Evolutionary conservation across 306 rosid genomes (phyloP).

Genomic region (Lupinus albus): DNA sequence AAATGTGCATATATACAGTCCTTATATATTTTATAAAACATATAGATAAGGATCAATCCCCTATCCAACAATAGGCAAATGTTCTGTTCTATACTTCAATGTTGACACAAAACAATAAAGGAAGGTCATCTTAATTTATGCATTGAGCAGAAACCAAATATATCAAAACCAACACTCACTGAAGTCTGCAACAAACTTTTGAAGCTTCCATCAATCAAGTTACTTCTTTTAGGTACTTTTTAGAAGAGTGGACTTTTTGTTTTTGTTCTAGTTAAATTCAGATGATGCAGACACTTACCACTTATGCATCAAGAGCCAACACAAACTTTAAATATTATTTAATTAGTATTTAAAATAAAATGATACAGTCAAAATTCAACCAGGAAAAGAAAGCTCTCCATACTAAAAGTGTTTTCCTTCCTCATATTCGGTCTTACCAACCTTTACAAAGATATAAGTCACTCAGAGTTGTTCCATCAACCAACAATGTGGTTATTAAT

Average conservation of each 20-base stretch:
- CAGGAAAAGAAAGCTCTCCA: constrained; percentile 7
- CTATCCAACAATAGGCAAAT: constrained; percentile 1
- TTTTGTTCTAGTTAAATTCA: constrained; percentile 37
- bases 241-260: too few species aligned
- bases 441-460: constrained; percentile 33
- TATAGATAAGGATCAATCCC: neutral
- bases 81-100: too few species aligned
- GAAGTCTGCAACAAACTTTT: constrained; percentile 1
- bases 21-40: too few species aligned
- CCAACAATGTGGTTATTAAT: constrained; percentile 17
- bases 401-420: constrained; percentile 18
- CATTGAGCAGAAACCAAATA: neutral
- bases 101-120: too few species aligned
- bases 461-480: constrained; percentile 36
- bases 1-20: too few species aligned
- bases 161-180: neutral
- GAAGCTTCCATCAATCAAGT: neutral
- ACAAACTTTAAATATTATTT: neutral
- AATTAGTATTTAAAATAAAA: neutral
- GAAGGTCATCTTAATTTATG: neutral
- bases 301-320: constrained; percentile 20
- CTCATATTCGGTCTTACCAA: constrained; percentile 34
- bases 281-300: constrained; percentile 28
- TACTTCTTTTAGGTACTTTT: too few species aligned
- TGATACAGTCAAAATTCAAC: neutral